phyloP scores from a whole-genome alignment of 2,329 filamentous ascomycete species.

The Alternaria angustiovoidea region DNA sequence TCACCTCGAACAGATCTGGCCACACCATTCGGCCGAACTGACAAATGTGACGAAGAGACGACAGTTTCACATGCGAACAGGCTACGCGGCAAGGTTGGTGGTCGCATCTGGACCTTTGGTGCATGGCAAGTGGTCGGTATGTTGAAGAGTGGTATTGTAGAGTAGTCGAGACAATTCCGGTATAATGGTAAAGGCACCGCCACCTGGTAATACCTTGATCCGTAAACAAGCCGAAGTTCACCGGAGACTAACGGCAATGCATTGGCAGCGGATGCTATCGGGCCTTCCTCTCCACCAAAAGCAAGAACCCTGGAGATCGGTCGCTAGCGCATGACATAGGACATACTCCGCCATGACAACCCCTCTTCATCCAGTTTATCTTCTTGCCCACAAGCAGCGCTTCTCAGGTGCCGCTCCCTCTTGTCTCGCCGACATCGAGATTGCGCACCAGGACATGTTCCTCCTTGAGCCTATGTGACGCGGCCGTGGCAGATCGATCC shows the following conservation, averaged over 20 bases:
- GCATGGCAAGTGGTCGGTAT: neutral
- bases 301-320: neutral
- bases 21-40: neutral
- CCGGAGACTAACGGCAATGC: neutral
- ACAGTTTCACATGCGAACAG: neutral
- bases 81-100: neutral
- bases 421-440: constrained; percentile 2
- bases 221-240: neutral
- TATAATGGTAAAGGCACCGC: neutral
- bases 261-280: constrained; percentile 10
- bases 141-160: neutral
- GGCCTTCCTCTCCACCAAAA: constrained; percentile 10
- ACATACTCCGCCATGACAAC: constrained; percentile 2
- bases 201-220: neutral
- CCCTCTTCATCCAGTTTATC: constrained; percentile 2
- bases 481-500: neutral
- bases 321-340: constrained; percentile 7
- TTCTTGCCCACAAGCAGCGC: constrained; percentile 2
- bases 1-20: neutral
- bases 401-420: neutral
- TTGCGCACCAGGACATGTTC: neutral
- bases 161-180: neutral
- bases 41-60: neutral
- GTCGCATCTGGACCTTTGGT: neutral
- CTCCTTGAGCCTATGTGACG: neutral